Evolutionary conservation across 306 rosid genomes (phyloP), one percentile per base, ranked within the genome.

Genomic region (Vachellia collinsii): DNA sequence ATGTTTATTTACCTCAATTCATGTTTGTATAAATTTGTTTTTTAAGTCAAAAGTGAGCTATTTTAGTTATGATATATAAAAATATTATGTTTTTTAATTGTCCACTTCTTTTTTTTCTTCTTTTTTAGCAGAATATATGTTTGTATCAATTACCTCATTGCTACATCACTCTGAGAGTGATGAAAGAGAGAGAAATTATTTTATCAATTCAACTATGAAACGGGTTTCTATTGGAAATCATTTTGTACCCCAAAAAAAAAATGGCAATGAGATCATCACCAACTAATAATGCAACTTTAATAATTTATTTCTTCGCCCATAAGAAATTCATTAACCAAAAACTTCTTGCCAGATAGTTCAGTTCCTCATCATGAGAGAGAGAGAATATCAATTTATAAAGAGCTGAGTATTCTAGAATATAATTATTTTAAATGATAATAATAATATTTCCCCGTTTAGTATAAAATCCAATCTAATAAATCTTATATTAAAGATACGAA

Each of bases 201-300:
- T 17, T 8, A 65, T 7, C 10, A 37, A 65, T 65, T 36, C 4
- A 38, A 37, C 8, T n/a, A 41, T n/a, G 25, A 68, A 17, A 41
- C 20, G 51, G 64, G 36, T 8, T n/a, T 58, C 37, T 59, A 1
- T 59, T 4, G 50, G 73, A 36, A 36, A 14, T 64, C 11, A 14
- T 64, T 36, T 36, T 36, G 44, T 64, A 6, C 3, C 4, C 5
- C 4, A n/a, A 1, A 8, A 20, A 56, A 56, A 7, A 68, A 41
- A 68, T 68, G 34, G 20, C 50, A n/a, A 41, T 68, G 44, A 50
- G 76, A 53, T 73, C 37, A 53, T 53, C 50, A n/a, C 50, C 77
- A 37, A 38, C 77, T 50, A 53, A 53, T 53, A 73, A 73, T 73
- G 51, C 75, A 3, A 13, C 59, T 25, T 46, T 25, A 70, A 70